Base-by-base conservation (phyloP, 805 yeast species). In the Starmerella apicola region DNA sequence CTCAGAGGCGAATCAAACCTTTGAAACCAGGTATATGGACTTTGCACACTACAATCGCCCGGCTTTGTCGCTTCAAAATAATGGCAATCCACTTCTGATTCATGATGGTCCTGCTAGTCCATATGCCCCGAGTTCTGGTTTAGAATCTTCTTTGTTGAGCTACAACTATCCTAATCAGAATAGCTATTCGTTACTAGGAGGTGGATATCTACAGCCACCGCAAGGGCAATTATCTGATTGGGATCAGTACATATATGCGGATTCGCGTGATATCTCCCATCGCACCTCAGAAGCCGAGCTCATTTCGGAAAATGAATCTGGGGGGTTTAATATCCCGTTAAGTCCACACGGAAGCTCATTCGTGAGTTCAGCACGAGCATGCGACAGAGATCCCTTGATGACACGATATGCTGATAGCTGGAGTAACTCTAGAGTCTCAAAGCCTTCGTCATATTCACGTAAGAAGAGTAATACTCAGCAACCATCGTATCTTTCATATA, bases 31-130 rank as follows among this genome's bases (percentile, higher is more conserved):
- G 24, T 45, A 38, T 19, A 32, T 33, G 13, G 41, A 38, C 17
- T 45, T 45, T 22, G 45, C 41, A 2, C 28, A 45, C 34, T 23
- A 30, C 26, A 38, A 45, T 30, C 34, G 48, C n/a, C 48, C 45
- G 1, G 45, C 47, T 2, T 13, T 39, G n/a, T 19, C 22, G 7
- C 9, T 22, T 8, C 17, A 18, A 12, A 21, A 29, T 22, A 27
- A 2, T 18, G 16, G 21, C 7, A n/a, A 12, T 15, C 19, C 16
- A 19, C 34, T 15, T 13, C 16, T 5, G 24, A 23, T 12, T 16
- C 8, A 13, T 4, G 19, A n/a, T 32, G 30, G 15, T 19, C 24
- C 32, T 30, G 32, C 32, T 7, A 15, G 8, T 15, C 7, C 32
- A 10, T 28, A 7, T 28, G 32, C 33, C 33, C 10, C 31, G 17